Evolutionary conservation across 2,329 filamentous ascomycete genomes (phyloP), one percentile per base, ranked within the genome.

Genomic region (Colletotrichum lupini): DNA sequence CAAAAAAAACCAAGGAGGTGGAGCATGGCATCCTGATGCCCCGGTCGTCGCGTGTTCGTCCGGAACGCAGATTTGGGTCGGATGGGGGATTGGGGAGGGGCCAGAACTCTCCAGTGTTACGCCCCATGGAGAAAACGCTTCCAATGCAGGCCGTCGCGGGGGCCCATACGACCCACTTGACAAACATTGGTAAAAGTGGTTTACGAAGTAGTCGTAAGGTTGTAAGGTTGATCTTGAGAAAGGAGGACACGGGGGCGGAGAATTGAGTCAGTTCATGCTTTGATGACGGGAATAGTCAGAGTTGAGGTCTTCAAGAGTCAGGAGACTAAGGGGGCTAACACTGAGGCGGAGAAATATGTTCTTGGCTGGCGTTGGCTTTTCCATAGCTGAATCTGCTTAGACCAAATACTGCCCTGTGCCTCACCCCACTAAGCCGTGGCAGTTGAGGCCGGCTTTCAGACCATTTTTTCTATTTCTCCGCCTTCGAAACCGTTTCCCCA

Each of bases 131-230:
- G 69, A 72, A 55, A 26, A 49, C 58, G 22, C 55, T 49, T 30
- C 68, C 30, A 22, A 32, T 59, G 58, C 26, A 37, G n/a, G 30
- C 35, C n/a, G 30, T 62, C 53, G 69, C 64, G 69, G 69, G 69
- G 69, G 58, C 65, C 69, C 69, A 72, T 59, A 59, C 65, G 58
- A 68, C 69, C 69, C 65, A 72, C 69, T 53, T 63, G 52, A 65
- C 28, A 58, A 53, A 56, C 52, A 35, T 42, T 28, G 56, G 28
- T 46, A 26, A 72, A 56, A 62, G 52, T 16, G 52, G 4, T 28
- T 28, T 19, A 14, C 52, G 14, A 55, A 55, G 52, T 12, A 12
- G n/a, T 24, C 37, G 37, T 11, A 14, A n/a, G 22, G 49, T 72
- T 24, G 56, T 59, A 35, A 57, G 62, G 26, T 37, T 35, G 24